These are phyloP conservation scores for Alternaria longipes DNA, from an alignment of 2,329 filamentous ascomycete species.

Conservation along the genomic window DNA sequence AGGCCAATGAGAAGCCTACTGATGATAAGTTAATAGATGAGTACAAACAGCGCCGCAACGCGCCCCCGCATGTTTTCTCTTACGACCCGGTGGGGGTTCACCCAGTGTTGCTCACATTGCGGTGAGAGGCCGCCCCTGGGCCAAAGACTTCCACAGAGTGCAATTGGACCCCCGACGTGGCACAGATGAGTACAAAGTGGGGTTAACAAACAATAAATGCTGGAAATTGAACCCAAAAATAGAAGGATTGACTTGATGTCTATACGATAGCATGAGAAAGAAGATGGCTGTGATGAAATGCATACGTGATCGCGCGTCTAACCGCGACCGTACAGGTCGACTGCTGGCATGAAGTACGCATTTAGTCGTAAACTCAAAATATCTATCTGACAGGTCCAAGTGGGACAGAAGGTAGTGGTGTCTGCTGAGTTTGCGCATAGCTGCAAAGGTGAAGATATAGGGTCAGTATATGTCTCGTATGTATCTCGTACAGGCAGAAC, in stretches of 20 bases:
- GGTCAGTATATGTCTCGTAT: no score
- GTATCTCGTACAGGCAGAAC: no score
- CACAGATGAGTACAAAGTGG: background rate
- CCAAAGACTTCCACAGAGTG: background rate
- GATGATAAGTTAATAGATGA: background rate
- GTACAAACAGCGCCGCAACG: background rate
- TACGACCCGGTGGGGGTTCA: background rate
- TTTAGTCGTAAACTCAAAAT: background rate
- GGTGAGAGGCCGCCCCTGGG: background rate
- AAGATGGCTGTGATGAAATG: background rate
- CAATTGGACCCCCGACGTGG: background rate
- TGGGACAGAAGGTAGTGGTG: conserved; percentile 34
- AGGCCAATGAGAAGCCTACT: conserved; percentile 3
- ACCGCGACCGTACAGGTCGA: background rate
- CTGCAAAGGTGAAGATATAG: no score
- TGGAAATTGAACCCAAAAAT: background rate
- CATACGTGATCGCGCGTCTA: background rate
- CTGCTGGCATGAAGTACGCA: no score
- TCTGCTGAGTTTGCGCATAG: conserved; percentile 34
- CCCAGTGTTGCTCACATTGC: background rate
- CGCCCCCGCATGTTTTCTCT: background rate
- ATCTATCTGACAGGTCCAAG: conserved; percentile 24
- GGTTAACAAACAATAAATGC: background rate
- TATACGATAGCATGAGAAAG: background rate
- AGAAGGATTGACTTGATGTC: background rate